phyloP scores from a whole-genome alignment of 495 filamentous ascomycete genomes.

The Penicillium atrosanguineum region DNA sequence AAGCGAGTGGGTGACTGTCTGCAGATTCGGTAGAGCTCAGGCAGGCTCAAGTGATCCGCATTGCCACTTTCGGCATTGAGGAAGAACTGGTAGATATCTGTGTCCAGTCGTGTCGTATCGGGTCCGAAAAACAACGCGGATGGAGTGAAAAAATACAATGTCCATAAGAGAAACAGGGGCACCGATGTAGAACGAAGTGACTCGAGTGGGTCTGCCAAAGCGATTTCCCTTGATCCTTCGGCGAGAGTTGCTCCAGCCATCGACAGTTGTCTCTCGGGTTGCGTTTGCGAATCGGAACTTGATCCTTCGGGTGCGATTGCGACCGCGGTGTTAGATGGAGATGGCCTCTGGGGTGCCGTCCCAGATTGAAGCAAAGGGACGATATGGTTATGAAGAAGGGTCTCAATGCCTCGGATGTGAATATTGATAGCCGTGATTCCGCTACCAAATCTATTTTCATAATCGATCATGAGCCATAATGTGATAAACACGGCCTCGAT shows the following conservation, averaged over 20 bases:
- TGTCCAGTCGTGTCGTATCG: constrained; percentile 17
- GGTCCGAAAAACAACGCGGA: constrained; percentile 26
- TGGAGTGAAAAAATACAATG: constrained; percentile 34
- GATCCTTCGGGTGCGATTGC: not conserved
- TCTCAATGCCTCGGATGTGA: constrained; percentile 31
- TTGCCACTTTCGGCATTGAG: constrained; percentile 14
- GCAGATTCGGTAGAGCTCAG: constrained; percentile 30
- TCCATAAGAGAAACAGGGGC: constrained; percentile 35
- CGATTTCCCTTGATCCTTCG: not conserved
- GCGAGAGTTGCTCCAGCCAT: not conserved
- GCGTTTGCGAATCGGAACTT: not conserved
- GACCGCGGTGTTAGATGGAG: too few species aligned
- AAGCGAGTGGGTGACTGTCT: constrained; percentile 33
- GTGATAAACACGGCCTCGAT: constrained; percentile 36
- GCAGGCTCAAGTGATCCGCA: constrained; percentile 10
- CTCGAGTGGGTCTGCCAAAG: not conserved
- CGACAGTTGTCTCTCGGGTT: not conserved
- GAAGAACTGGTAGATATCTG: constrained; percentile 29
- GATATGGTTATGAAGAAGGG: constrained; percentile 29
- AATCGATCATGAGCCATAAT: constrained; percentile 37
- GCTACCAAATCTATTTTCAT: constrained; percentile 35
- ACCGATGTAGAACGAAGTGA: constrained; percentile 25
- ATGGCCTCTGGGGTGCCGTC: not conserved
- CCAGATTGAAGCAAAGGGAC: constrained; percentile 25
- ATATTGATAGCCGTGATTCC: constrained; percentile 32